Evolutionary conservation across 345 rosid species (phyloP), one percentile per base, ranked within the genome.

Genomic region (Aquilaria yunnanensis): DNA sequence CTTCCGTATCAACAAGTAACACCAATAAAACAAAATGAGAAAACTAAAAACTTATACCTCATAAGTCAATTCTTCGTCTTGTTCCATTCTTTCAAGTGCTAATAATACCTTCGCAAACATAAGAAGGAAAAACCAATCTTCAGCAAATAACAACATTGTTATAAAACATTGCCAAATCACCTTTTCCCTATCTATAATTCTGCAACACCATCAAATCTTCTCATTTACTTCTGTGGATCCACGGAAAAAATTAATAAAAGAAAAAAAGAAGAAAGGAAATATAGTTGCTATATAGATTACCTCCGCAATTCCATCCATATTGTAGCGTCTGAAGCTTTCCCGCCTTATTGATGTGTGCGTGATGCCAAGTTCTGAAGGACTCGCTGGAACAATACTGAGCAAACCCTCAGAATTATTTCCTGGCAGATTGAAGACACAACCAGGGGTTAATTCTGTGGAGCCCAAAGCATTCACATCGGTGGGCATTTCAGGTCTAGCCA

Each of bases 21-120:
- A 32, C 30, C 52, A 43, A 65, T 31, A 16, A 45, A 23, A 3
- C 30, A 50, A 60, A 60, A 16, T 59, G 56, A 67, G 31, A 62
- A 54, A 51, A 47, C 13, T 54, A 54, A 78, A 68, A 51, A 52
- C 14, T 74, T 56, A 59, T 65, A 85, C 97, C 96, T 88, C 99
- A 70, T 86, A 88, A 16, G 87, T 70, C 47, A 85, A 70, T 65
- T 83, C 97, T 48, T 83, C 96, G 76, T 89, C 96, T 64, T 81
- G 96, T 67, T 89, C 96, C 59, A 88, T 81, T 76, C 97, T 91
- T 80, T 88, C 96, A 48, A 91, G 91, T 56, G 96, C 91, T 74
- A 86, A 80, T 54, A 87, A 67, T 59, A 87, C 84, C 99, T 95
- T 75, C 73, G 71, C 33, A 65, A 23, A 65, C 10, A 63, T 54